Evolutionary conservation across 1,284 basidiomycete genomes (phyloP).

Genomic region (Trichosporon sp.): DNA sequence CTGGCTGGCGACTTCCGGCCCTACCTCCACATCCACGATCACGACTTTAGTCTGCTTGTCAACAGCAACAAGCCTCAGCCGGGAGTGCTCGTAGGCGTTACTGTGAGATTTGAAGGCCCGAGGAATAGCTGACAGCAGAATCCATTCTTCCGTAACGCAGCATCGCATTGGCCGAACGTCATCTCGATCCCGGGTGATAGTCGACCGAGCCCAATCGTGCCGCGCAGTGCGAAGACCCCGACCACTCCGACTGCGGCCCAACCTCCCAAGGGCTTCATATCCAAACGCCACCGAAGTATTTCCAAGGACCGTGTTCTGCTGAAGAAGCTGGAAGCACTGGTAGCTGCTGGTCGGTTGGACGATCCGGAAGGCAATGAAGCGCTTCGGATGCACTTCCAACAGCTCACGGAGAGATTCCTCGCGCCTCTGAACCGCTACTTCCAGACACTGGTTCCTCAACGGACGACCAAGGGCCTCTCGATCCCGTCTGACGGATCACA

Average conservation of each 20-base stretch:
- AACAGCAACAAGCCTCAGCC: constrained; percentile 78
- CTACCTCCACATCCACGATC: constrained; percentile 93
- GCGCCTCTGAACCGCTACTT: constrained; percentile 90
- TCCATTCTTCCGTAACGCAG: constrained; percentile 83
- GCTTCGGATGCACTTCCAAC: constrained; percentile 80
- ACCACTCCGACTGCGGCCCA: constrained; percentile 38
- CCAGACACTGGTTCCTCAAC: constrained; percentile 70
- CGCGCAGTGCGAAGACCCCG: background rate
- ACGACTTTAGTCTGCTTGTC: constrained; percentile 69
- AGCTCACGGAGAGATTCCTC: constrained; percentile 82
- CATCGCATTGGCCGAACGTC: constrained; percentile 88
- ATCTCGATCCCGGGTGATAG: constrained; percentile 42
- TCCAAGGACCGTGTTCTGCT: constrained; percentile 75
- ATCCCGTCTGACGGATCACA: constrained; percentile 4
- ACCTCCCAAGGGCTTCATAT: constrained; percentile 65
- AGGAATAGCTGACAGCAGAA: constrained; percentile 52
- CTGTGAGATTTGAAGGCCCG: constrained; percentile 43
- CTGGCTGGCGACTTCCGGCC: constrained; percentile 81
- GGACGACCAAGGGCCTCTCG: background rate
- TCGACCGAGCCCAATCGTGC: constrained; percentile 19
- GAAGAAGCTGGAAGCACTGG: constrained; percentile 41
- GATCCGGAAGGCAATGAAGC: constrained; percentile 55
- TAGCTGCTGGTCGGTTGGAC: constrained; percentile 42
- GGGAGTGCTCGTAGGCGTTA: constrained; percentile 82
- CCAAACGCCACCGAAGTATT: constrained; percentile 76